Percentiles rank a stretch among this genome's conserved stretches.
Evolutionary conservation across 345 rosid genomes (phyloP).

Genomic region (Euphorbia lathyris): DNA sequence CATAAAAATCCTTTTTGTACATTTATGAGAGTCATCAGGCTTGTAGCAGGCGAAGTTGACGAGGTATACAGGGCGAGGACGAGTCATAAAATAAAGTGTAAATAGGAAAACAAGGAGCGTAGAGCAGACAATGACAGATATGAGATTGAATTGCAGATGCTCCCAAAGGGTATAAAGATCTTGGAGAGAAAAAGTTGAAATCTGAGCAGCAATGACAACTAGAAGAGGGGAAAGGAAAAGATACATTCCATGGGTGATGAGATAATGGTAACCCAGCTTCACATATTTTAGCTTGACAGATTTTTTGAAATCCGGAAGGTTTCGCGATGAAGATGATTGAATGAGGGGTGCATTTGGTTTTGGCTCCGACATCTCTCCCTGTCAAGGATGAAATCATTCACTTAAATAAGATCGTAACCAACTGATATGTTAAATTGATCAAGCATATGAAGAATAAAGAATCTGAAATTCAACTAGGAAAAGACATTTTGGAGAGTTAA

Average conservation of each 20-base stretch:
- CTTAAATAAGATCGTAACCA: conserved; percentile 7
- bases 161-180: conserved; percentile 24
- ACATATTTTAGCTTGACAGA: conserved; percentile 34
- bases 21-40: conserved; percentile 31
- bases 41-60: conserved; percentile 39
- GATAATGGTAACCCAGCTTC: conserved; percentile 36
- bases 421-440: neutral
- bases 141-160: conserved; percentile 23
- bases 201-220: conserved; percentile 15
- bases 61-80: conserved; percentile 35
- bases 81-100: conserved; percentile 30
- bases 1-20: conserved; percentile 36
- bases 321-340: conserved; percentile 22
- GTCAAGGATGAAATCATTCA: conserved; percentile 16
- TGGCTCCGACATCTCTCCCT: conserved; percentile 34
- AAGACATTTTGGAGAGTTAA: neutral
- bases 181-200: conserved; percentile 25
- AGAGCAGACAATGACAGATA: conserved; percentile 20
- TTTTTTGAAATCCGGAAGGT: conserved; percentile 23
- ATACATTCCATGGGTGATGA: conserved; percentile 31
- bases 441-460: neutral
- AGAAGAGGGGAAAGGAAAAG: conserved; percentile 27
- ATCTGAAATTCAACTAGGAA: conserved; percentile 11
- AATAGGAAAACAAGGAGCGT: conserved; percentile 15
- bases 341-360: conserved; percentile 35